These are phyloP conservation scores for Malassezia japonica DNA, from an alignment of 1,284 basidiomycete genomes.

Conservation along the genomic window DNA sequence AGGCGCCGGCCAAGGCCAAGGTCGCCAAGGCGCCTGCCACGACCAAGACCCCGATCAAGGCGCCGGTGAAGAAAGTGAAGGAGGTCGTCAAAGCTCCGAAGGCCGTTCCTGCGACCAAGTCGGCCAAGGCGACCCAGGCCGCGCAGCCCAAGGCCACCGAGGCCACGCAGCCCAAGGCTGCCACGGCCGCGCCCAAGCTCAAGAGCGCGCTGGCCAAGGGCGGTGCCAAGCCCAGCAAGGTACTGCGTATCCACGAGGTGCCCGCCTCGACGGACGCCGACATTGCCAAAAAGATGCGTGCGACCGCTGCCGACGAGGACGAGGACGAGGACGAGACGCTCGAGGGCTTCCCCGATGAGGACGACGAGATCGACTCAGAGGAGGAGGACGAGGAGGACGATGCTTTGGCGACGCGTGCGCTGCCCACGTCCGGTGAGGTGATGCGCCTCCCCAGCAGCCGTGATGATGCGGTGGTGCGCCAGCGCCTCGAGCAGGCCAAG, in stretches of 20 bases:
- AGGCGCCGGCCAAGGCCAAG: slow-evolving; percentile 12
- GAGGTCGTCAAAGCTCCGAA: not conserved
- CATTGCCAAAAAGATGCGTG: not conserved
- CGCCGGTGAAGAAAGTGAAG: not conserved
- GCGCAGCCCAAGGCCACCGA: not conserved
- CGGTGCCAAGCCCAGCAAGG: slow-evolving; percentile 12
- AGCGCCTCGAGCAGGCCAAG: slow-evolving; percentile 32
- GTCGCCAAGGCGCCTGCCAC: slow-evolving; percentile 15
- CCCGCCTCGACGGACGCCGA: not conserved
- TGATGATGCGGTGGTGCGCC: slow-evolving; percentile 34
- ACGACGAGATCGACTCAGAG: slow-evolving; percentile 24
- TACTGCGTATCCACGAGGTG: slow-evolving; percentile 11
- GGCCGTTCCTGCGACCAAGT: not conserved
- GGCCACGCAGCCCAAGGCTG: too few relatives aligned
- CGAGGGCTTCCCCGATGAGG: slow-evolving; percentile 12
- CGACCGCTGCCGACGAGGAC: not conserved
- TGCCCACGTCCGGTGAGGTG: slow-evolving; percentile 20
- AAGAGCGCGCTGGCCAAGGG: slow-evolving; percentile 4
- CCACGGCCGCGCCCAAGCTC: not conserved
- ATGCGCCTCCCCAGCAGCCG: slow-evolving; percentile 37
- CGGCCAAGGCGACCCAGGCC: not conserved
- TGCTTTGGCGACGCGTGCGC: slow-evolving; percentile 13
- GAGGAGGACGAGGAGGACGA: slow-evolving; percentile 40
- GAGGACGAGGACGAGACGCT: slow-evolving; percentile 17
- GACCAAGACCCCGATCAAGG: not conserved